Evolutionary conservation across 2,329 filamentous ascomycete genomes (phyloP), one percentile per base, ranked within the genome.

Genomic region (Diaporthe helianthi): DNA sequence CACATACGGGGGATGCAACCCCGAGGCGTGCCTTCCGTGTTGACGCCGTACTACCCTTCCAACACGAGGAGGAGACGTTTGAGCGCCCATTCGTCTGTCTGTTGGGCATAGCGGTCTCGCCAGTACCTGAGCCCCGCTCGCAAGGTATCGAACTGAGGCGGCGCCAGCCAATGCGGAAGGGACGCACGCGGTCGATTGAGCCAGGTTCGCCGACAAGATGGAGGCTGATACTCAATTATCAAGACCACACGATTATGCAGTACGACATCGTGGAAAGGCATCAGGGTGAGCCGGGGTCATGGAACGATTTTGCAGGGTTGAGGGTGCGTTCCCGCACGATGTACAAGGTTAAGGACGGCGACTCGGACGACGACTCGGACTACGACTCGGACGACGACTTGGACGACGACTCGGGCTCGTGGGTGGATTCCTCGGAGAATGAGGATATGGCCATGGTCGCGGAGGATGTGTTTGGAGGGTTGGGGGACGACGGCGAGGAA

Each of bases 171-270:
- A 6, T 49, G 7, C 47, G 22, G 10, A 36, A 70, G 65, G 26
- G 41, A 41, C 52, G 64, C 67, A 29, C 64, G 52, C 15, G 67
- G 49, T 31, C 1, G 4, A 17, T 41, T 15, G 58, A 38, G 26
- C 71, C 74, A 66, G 71, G 74, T 9, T 71, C 76, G 38, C 78
- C 81, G 70, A 82, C 83, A 72, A 83, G 87, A 69, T 94, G 90
- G 84, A 82, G 91, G 69, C 73, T 95, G 69, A 86, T 95, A 76
- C 79, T 94, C 78, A 89, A 92, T 76, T 94, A 91, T 76, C 85
- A 85, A 69, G 89, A 93, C 78, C 89, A 92, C 74, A 86, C 87
- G 2, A 85, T 94, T 33, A 76, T 93, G 72, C 90, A 86, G 69
- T 94, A 93, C 79, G 89, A 93, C 77, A 78, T 93, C 66, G 29